Percentiles rank a stretch among this genome's conserved stretches.
Evolutionary conservation across 2,329 filamentous ascomycete genomes (phyloP).

Genomic region (Coniochaeta ligniaria): DNA sequence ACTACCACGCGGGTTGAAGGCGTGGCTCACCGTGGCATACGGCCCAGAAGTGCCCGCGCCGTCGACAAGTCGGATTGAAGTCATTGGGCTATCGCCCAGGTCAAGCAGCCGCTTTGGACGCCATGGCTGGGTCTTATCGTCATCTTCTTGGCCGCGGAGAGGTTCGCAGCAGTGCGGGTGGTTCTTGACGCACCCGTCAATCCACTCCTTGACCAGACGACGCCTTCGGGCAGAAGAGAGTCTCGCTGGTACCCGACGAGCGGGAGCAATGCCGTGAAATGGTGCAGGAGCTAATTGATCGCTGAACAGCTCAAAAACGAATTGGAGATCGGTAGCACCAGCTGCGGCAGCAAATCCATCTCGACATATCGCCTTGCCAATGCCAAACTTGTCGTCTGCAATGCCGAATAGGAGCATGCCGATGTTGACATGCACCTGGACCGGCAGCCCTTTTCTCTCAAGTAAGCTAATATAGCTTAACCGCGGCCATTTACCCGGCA

Average conservation of each 20-base stretch:
- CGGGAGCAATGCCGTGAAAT: background rate
- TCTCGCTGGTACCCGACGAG: background rate
- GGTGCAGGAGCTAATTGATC: background rate
- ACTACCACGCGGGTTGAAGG: background rate
- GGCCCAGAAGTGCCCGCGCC: background rate
- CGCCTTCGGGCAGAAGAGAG: background rate
- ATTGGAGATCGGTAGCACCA: background rate
- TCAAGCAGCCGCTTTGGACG: background rate
- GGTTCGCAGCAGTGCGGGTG: background rate
- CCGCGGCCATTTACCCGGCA: background rate
- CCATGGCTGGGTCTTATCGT: conserved; percentile 27
- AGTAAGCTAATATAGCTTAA: background rate
- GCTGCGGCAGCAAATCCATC: too few relatives aligned
- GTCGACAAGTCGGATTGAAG: background rate
- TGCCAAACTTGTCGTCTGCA: background rate
- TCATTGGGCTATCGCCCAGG: background rate
- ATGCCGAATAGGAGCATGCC: background rate
- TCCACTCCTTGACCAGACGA: background rate
- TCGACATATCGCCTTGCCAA: background rate
- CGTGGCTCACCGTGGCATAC: conserved; percentile 2
- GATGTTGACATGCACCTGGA: background rate
- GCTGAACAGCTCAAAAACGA: background rate
- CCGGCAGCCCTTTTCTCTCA: background rate
- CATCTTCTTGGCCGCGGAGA: background rate
- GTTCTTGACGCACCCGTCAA: background rate